phyloP scores from a whole-genome alignment of 345 rosid species.

The Eucalyptus pauciflora region DNA sequence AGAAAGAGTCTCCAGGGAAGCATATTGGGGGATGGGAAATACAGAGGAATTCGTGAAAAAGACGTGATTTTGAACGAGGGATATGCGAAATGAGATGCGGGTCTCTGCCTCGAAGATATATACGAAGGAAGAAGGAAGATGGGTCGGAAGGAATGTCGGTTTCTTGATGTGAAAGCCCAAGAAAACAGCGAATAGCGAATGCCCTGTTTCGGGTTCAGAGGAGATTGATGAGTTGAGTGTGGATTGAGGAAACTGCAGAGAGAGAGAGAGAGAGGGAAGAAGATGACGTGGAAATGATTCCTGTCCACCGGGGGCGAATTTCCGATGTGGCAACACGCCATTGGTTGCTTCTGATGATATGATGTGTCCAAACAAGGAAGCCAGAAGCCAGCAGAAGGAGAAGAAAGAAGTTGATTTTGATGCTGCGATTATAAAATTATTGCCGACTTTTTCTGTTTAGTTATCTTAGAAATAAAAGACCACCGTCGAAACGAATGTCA shows the following conservation, averaged over 20 bases:
- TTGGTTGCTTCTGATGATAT: not conserved
- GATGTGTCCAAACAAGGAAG: not conserved
- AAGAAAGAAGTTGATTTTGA: not conserved
- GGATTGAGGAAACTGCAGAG: not conserved
- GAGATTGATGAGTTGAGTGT: not conserved
- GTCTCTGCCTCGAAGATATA: not conserved
- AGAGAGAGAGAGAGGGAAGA: not conserved
- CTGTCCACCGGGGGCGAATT: not conserved
- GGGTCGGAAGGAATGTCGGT: not conserved
- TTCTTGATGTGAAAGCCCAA: not conserved
- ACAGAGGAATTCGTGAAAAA: not conserved
- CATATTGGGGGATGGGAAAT: conserved; percentile 11
- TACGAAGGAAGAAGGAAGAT: not conserved
- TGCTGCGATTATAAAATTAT: not conserved
- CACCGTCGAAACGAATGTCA: not conserved
- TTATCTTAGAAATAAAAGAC: not conserved
- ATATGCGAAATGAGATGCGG: not conserved
- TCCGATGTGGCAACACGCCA: not conserved
- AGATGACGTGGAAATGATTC: not conserved
- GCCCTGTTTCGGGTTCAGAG: not conserved
- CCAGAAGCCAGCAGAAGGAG: not conserved
- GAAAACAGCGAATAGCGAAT: not conserved
- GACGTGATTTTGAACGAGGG: not conserved
- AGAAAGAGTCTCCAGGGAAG: conserved; percentile 13
- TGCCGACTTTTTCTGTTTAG: not conserved